These are phyloP conservation scores for Pouteria glomerata DNA, from an alignment of 148 eudicot species.

Conservation along the genomic window DNA sequence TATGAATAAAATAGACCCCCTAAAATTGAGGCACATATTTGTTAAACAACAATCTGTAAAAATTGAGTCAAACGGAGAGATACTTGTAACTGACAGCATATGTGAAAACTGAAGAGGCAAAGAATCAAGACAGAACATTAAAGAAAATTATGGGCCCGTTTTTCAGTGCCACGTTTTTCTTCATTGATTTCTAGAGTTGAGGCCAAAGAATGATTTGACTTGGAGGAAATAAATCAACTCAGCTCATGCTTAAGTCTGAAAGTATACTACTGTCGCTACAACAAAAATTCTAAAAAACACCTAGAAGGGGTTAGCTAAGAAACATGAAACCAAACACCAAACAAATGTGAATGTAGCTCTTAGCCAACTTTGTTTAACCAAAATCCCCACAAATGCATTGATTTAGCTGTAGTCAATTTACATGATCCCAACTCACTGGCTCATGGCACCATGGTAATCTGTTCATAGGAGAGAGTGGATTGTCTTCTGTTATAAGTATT, in stretches of 20 bases:
- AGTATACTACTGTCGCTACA: neutral
- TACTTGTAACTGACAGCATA: too few relatives aligned
- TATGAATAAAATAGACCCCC: neutral
- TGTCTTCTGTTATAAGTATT: too few relatives aligned
- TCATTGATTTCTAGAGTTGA: neutral
- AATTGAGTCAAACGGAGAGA: too few relatives aligned
- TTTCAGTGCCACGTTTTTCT: neutral
- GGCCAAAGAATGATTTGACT: neutral
- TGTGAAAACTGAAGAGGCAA: neutral
- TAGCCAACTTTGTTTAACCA: neutral
- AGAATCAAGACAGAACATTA: neutral
- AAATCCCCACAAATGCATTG: neutral
- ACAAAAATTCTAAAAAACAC: neutral
- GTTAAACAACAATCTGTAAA: too few relatives aligned
- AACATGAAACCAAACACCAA: neutral
- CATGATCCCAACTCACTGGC: neutral
- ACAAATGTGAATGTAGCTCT: neutral
- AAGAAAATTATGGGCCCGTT: neutral
- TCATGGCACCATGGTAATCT: neutral
- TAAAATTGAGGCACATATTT: too few relatives aligned
- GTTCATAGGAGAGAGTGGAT: neutral
- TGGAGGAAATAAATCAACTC: neutral
- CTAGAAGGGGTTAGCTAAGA: neutral
- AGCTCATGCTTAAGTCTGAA: neutral
- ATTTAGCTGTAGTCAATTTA: neutral